Base-by-base conservation (phyloP, 1,284 basidiomycete genomes). In the Fistulinella cinereoalba region DNA sequence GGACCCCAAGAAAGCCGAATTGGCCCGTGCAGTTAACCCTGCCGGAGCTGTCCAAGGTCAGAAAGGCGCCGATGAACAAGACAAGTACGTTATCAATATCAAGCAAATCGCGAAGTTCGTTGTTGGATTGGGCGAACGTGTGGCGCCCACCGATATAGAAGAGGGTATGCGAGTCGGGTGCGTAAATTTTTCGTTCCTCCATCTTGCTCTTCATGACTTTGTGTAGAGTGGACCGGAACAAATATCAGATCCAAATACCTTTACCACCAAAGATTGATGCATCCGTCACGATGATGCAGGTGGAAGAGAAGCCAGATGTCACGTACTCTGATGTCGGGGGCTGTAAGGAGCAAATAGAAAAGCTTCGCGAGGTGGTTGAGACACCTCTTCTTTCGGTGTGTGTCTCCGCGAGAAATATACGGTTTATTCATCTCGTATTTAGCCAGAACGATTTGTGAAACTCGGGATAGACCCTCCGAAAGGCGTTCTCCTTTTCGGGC, bases 71-170 rank as follows among this genome's bases (percentile, higher is more conserved):
- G 94, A 97, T 64, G 96, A 98, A 65, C 92, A 94, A 61, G 95
- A 98, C 73, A 95, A 97, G 71, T 99, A 99, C 69, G 92, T 99
- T 58, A 99, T 99, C 72, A 97, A 97, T 68, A 95, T 99, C 71
- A 97, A 98, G 71, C 97, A 99, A 74, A 97, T 99, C 61, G 97
- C 97, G 24, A 99, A 99, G 72, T 99, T 98, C 65, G 97, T 99
- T 13, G 97, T 99, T 31, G 95, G 94, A 9, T 75, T 99, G 12
- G 95, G 95, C 19, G 97, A 99, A 57, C 85, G 92, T 44, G 92
- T 99, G 2, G 92, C 97, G 22, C 92, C 95, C 3, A 97, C 95
- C 7, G 97, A 99, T 73, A 94, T 99, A 47, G 97, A 99, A 67
- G 97, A 99, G 74, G 97, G 97, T 36, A 99, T 99, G 97, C 87